These are phyloP conservation scores for Phyllosticta citrichinensis DNA, from an alignment of 2,329 filamentous ascomycete species.

Conservation along the genomic window DNA sequence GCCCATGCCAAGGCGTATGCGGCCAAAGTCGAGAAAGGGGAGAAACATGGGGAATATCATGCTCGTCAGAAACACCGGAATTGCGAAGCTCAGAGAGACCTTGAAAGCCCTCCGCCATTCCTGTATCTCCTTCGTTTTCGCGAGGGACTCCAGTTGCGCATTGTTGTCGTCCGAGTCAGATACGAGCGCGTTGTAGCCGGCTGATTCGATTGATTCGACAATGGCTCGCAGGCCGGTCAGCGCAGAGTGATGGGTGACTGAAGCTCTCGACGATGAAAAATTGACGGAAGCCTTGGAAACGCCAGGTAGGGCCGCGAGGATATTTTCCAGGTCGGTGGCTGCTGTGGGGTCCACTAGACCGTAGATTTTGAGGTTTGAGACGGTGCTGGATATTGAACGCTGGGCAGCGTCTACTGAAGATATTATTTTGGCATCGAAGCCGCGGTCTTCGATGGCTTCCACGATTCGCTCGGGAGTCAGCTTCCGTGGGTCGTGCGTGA, in stretches of 20 bases:
- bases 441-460: conserved; percentile 78
- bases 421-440: conserved; percentile 77
- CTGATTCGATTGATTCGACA: conserved; percentile 71
- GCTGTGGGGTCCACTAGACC: conserved; percentile 62
- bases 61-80: conserved; percentile 84
- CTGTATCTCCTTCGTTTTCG: conserved; percentile 91
- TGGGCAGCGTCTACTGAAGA: conserved; percentile 56
- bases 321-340: conserved; percentile 62
- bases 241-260: conserved; percentile 60
- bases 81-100: conserved; percentile 66
- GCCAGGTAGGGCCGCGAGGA: conserved; percentile 56
- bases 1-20: conserved; percentile 56
- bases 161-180: conserved; percentile 93
- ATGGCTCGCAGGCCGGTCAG: conserved; percentile 70
- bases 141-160: conserved; percentile 86
- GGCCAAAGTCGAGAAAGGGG: conserved; percentile 67
- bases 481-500: conserved; percentile 67
- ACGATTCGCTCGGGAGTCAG: conserved; percentile 64
- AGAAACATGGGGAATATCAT: conserved; percentile 90
- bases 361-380: conserved; percentile 73
- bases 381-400: conserved; percentile 46
- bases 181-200: conserved; percentile 79
- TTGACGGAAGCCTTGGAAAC: conserved; percentile 65
- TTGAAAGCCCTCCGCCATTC: conserved; percentile 82
- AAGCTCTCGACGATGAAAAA: conserved; percentile 62